Base-by-base conservation (phyloP, 2,329 filamentous ascomycete species). In the Epichloe hybrida region DNA sequence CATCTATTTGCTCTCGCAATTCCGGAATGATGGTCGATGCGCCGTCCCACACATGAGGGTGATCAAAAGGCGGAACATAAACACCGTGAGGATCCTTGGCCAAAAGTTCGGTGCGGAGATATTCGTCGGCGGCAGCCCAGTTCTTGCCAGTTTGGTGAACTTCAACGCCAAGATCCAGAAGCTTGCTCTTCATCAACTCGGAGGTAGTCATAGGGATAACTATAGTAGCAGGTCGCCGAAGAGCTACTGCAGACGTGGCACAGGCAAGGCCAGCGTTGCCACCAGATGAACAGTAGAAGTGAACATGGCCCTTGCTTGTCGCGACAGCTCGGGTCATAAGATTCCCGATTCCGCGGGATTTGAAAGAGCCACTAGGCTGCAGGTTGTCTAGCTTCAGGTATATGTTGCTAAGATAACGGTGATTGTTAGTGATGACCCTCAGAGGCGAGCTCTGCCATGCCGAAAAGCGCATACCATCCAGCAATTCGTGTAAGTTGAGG, bases 241-340 rank as follows among this genome's bases (percentile, higher is more conserved):
- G 74, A 2, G 77, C 72, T 23, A 72, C 70, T 12, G 87, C 84
- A 1, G 88, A 84, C 46, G 80, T 82, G 15, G 87, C 86, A 59
- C 85, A 88, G 1, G 88, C 88, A 4, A 95, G 78, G 1, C 88
- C 88, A 2, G 88, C 88, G 62, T 95, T 95, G 52, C 88, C 88
- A 52, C 86, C 88, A 2, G 81, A 86, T 12, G 83, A 85, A 61
- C 79, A 84, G 70, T 87, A 93, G 74, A 93, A 91, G 70, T 86
- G 85, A 2, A 74, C 68, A 5, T 64, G 56, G 21, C 62, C 59
- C 2, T 59, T 59, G 51, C 59, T 54, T 4, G 56, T 52, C 54
- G 69, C 58, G 56, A 66, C 61, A 51, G 67, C 65, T 49, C 61
- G 61, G 51, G 70, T 68, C 62, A 88, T 82, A 62, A 86, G 76